Base-by-base conservation (phyloP, 176 grass and related monocot genomes). In the Hsuehochloa calcarea region DNA sequence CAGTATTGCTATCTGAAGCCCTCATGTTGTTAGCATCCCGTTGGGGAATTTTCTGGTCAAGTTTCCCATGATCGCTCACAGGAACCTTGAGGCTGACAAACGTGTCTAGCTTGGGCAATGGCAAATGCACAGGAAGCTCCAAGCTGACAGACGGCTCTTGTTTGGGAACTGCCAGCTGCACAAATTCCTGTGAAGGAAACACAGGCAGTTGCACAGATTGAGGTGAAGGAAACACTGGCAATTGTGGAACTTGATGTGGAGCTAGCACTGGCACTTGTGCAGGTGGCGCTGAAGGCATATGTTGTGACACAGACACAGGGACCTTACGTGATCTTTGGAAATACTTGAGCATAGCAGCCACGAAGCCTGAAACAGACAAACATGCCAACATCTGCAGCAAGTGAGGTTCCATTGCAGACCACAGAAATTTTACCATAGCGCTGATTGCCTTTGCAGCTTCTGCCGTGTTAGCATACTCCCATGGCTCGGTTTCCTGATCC, bases 391-490 rank as follows among this genome's bases (percentile, higher is more conserved):
- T 75, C 44, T 70, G 23, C 22, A 71, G 38, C 31, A 83, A 74
- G 55, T 89, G 66, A n/a, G 59, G 77, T 78, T 81, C 10, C 72
- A 74, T 50, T 46, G 66, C 52, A 72, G 47, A 8, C 82, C 86
- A 85, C 25, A 78, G 0, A 16, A 34, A 62, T 73, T 78, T 81
- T 3, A 69, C 56, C 59, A 44, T 14, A 10, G 38, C 19, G n/a
- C 22, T 27, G 4, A 82, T 47, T 72, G 19, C n/a, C 47, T 49
- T 86, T 17, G 73, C 88, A 73, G 84, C 84, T 60, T 73, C 47
- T 31, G 79, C 79, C 19, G 84, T 83, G n/a, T 78, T 78, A 12
- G 41, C 88, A 66, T 86, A 83, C 26, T 65, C 73, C 79, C 35
- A 60, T 6, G 60, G 37, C 15, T 49, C 59, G 6, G 50, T 20